Base-by-base conservation (phyloP, 2,329 filamentous ascomycete genomes). In the Didymella segeticola region DNA sequence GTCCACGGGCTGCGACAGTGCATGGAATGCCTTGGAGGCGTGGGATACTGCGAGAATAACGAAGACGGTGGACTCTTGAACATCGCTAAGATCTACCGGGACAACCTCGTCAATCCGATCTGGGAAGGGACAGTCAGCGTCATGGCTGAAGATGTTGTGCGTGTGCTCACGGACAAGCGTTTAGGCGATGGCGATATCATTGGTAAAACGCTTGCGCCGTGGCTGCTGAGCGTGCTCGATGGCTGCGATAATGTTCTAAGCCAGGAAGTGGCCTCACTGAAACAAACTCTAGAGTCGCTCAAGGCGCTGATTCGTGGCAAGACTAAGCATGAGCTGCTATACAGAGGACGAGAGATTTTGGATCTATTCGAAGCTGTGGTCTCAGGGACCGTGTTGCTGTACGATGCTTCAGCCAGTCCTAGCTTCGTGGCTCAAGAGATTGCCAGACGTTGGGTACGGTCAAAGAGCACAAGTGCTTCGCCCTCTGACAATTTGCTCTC, bases 61-160 rank as follows among this genome's bases (percentile, higher is more conserved):
- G 83, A 85, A 53, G 84, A 86, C 43, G 81, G 85, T 30, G 67
- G 69, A 0, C 42, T 72, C 11, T 76, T 89, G 52, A 91, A 91
- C 63, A 75, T 91, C 3, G 82, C 87, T 0, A 80, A 86, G 6
- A 76, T 90, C 1, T 85, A 86, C 62, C 82, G 89, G 7, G 88
- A 91, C 62, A 83, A 81, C 1, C 75, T 79, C 7, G 88, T 90
- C 2, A 75, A 84, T 43, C 80, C 83, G 12, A 90, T 91, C 42
- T 89, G 87, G 86, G 87, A 89, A 70, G 87, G 88, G 1, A 91
- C 89, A 0, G 89, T 87, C 0, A 87, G 90, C 63, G 86, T 91
- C 5, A 78, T 91, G 49, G 84, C 84, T 4, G 79, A 79, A 31
- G 81, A 83, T 58, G 70, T 80, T 5, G 72, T 82, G 23, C 70